These are phyloP conservation scores for apple (Malus domestica) DNA, from an alignment of 306 rosid species.

Conservation along the genomic window DNA sequence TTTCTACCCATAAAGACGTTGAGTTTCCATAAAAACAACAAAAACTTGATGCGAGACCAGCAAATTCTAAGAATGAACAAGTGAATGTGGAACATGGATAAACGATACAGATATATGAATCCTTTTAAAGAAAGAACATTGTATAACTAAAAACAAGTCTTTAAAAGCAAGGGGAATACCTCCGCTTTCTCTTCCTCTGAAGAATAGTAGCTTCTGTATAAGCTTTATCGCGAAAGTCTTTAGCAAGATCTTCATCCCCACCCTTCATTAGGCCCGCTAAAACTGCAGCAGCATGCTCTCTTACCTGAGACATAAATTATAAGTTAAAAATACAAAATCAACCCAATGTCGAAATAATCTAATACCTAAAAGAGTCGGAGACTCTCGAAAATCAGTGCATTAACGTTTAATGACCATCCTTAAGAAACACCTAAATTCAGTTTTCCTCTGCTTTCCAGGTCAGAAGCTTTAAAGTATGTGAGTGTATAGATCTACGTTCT, in stretches of 20 bases:
- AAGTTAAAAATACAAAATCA: conserved; percentile 1
- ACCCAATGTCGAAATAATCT: background rate
- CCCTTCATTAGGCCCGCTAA: conserved; percentile 98
- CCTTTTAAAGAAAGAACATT: background rate
- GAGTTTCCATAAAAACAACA: background rate
- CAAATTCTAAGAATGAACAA: background rate
- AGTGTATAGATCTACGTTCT: background rate
- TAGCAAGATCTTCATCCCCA: conserved; percentile 87
- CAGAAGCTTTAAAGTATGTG: background rate
- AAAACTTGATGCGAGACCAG: background rate
- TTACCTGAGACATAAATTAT: conserved; percentile 47
- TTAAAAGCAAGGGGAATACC: conserved; percentile 34
- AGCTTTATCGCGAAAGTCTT: conserved; percentile 81
- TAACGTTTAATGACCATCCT: background rate
- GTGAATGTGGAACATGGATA: background rate
- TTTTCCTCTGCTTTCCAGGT: background rate
- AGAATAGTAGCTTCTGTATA: conserved; percentile 52
- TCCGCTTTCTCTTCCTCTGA: conserved; percentile 58
- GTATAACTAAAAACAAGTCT: background rate
- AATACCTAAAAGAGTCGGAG: background rate
- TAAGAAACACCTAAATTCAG: background rate
- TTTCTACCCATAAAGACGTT: background rate
- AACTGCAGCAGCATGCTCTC: conserved; percentile 98
- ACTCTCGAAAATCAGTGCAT: background rate
- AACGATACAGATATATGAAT: background rate